Percentiles rank a stretch among this genome's conserved stretches.
Conservation (phyloP, 2,329 filamentous ascomycete genomes). For the Fusarium sp. region DNA sequence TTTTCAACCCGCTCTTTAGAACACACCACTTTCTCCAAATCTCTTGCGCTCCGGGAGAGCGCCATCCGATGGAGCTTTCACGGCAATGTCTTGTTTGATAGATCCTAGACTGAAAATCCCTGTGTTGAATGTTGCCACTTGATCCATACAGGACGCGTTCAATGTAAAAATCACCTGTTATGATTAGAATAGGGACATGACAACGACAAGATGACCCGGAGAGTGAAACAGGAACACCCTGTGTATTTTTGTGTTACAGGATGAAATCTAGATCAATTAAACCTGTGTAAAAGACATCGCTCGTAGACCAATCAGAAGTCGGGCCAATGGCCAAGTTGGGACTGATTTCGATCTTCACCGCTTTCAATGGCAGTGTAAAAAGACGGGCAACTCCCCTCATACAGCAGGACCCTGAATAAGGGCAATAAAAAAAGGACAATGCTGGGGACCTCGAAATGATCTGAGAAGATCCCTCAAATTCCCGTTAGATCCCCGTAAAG, state of each 20-base stretch:
- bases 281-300: conserved; percentile 1
- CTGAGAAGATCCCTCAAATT: conserved; percentile 43
- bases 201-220: conserved; percentile 21
- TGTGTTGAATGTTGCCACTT: conserved; percentile 32
- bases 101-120: conserved; percentile 25
- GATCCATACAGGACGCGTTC: conserved; percentile 34
- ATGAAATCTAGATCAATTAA: conserved; percentile 30
- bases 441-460: conserved; percentile 35
- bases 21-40: conserved; percentile 30
- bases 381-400: conserved; percentile 9
- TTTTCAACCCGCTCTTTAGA: neutral
- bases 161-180: conserved; percentile 45
- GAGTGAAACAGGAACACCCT: conserved; percentile 1
- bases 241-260: conserved; percentile 4
- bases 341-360: conserved; percentile 39
- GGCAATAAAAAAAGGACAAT: conserved; percentile 11
- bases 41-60: conserved; percentile 28
- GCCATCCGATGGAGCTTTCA: conserved; percentile 27
- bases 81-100: conserved; percentile 27
- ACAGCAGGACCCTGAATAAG: conserved; percentile 14
- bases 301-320: neutral
- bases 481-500: conserved; percentile 38
- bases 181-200: conserved; percentile 29
- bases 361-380: conserved; percentile 26
- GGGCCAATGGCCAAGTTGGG: conserved; percentile 19